Evolutionary conservation across 1,284 basidiomycete genomes (phyloP).

Genomic region (Phellopilus nigrolimitatus): DNA sequence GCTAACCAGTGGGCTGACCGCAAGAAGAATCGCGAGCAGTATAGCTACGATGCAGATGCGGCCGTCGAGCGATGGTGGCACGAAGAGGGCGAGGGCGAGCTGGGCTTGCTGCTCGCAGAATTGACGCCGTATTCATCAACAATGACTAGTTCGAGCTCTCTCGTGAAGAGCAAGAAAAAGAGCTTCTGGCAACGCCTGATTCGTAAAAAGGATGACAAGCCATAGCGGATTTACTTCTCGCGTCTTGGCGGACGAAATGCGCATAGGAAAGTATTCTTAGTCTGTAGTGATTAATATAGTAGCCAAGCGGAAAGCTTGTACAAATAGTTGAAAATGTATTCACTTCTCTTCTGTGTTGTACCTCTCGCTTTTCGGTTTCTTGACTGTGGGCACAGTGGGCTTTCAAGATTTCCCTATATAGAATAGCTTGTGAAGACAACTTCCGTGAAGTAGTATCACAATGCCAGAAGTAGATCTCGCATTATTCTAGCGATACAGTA

Average conservation of each 20-base stretch:
- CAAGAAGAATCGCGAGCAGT: conserved; percentile 22
- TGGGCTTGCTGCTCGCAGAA: conserved; percentile 5
- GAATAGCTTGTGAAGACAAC: too few species aligned
- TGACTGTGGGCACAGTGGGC: too few species aligned
- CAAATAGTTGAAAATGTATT: too few species aligned
- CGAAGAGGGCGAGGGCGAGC: conserved; percentile 19
- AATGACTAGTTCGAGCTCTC: background rate
- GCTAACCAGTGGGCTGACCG: conserved; percentile 24
- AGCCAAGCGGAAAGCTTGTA: too few species aligned
- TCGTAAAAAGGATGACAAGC: conserved; percentile 2
- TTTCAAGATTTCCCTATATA: too few species aligned
- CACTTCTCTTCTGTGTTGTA: too few species aligned
- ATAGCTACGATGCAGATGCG: conserved; percentile 22
- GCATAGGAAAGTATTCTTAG: background rate
- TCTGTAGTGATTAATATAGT: too few species aligned
- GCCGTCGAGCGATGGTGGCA: conserved; percentile 19
- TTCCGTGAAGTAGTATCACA: too few species aligned
- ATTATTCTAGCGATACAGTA: too few species aligned
- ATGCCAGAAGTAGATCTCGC: too few species aligned
- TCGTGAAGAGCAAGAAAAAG: background rate
- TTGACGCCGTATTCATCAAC: background rate
- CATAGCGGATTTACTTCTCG: too few species aligned
- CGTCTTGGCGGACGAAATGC: background rate
- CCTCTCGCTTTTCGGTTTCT: too few species aligned
- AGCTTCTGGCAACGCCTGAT: background rate